Base-by-base conservation (phyloP, 202 grass and related monocot genomes). In the Schoenoplectus triqueter region DNA sequence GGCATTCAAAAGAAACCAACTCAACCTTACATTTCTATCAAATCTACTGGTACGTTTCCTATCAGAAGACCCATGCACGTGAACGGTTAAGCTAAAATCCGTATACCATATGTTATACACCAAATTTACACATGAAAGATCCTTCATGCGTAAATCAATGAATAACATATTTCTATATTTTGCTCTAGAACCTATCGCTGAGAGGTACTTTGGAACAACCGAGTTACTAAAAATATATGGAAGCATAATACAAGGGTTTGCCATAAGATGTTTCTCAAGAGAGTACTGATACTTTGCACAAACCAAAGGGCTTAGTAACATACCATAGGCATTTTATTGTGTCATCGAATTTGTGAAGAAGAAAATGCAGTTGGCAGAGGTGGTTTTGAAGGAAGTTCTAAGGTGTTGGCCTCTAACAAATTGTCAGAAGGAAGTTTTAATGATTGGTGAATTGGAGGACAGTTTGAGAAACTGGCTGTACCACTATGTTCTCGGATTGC, bases 231-330 rank as follows among this genome's bases (percentile, higher is more conserved):
- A 98, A 91, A 89, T 98, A 82, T 95, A 84, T 84, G 90, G 93
- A 69, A 98, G 95, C 88, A 95, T 98, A 85, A 89, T 98, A 89
- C 87, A 90, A 80, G 92, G 92, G 63, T 95, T 95, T 82, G 89
- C 87, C 4, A 83, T 86, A 80, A 89, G 39, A 62, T 15, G 64
- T 95, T 98, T 87, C 77, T 98, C 75, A 50, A 47, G 3, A 84
- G 91, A 39, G 93, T 98, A 79, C 85, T 98, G 70, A 21, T 98
- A 84, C 93, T 63, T 86, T 98, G 88, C 95, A 98, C 85, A 85
- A 91, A 9, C 80, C 93, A 0, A 19, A 88, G 4, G 86, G 89
- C 69, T 64, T 82, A n/a, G 79, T 80, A 76, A 65, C 88, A 0
- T 98, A 95, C 87, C 90, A 98, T 82, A 84, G 85, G 66, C 91